phyloP scores from a whole-genome alignment of 257 asterid genomes.

The Ilex asprella region DNA sequence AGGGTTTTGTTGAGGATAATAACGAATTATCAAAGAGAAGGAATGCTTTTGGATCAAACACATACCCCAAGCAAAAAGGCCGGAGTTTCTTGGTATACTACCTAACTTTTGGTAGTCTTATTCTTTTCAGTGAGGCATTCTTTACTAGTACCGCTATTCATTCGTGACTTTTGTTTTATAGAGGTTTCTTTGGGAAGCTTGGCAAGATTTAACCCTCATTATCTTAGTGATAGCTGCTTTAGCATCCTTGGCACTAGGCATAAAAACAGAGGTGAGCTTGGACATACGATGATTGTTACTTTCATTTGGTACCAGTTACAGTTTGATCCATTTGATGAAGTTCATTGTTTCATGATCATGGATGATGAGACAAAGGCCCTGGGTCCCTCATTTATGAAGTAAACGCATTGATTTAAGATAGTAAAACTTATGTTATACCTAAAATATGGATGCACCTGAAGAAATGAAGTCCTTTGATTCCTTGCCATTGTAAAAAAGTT shows the following conservation, averaged over 20 bases:
- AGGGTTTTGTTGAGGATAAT: constrained; percentile 53
- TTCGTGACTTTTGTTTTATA: constrained; percentile 18
- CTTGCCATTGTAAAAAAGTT: too few relatives aligned
- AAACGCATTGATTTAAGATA: too few relatives aligned
- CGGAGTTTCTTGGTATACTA: constrained; percentile 61
- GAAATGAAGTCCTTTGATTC: too few relatives aligned
- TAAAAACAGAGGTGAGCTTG: constrained; percentile 62
- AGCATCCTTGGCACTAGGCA: constrained; percentile 83
- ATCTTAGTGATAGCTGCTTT: constrained; percentile 79
- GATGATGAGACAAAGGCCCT: too few relatives aligned
- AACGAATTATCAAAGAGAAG: constrained; percentile 49
- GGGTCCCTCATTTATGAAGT: too few relatives aligned
- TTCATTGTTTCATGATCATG: too few relatives aligned
- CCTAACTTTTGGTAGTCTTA: background rate
- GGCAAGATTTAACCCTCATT: constrained; percentile 93
- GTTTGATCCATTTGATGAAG: too few relatives aligned
- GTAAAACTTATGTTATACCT: too few relatives aligned
- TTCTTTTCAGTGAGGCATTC: background rate
- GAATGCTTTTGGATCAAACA: constrained; percentile 69
- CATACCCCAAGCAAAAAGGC: constrained; percentile 87
- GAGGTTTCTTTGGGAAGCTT: constrained; percentile 94
- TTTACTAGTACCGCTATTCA: constrained; percentile 10
- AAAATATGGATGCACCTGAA: too few relatives aligned
- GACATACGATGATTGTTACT: too few relatives aligned
- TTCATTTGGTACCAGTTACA: too few relatives aligned